A percentile compares a stretch with the other conserved stretches of the same genome.
Evolutionary conservation across 352 stramenopile species (phyloP).

Genomic region (Halophytophthora batemanensis): DNA sequence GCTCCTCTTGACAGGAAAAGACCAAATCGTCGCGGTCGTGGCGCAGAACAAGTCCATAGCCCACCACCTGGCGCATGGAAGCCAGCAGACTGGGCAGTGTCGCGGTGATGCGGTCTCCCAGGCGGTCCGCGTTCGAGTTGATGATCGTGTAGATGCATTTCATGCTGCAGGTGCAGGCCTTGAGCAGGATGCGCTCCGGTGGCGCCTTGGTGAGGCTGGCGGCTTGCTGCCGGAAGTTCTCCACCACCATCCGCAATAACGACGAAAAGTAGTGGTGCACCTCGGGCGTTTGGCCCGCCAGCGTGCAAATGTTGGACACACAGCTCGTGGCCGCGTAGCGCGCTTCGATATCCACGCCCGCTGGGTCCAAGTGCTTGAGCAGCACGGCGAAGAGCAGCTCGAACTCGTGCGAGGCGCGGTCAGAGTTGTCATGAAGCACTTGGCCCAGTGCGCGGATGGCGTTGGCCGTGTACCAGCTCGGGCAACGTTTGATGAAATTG

Average conservation of each 20-base stretch:
- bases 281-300: conserved; percentile 64
- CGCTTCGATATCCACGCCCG: conserved; percentile 79
- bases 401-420: conserved; percentile 56
- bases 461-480: conserved; percentile 69
- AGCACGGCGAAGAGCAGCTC: conserved; percentile 69
- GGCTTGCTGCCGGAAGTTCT: conserved; percentile 83
- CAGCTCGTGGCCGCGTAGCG: conserved; percentile 85
- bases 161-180: conserved; percentile 83
- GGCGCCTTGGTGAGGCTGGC: conserved; percentile 57
- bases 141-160: conserved; percentile 87
- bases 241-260: conserved; percentile 78
- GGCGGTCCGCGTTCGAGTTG: conserved; percentile 56
- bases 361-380: conserved; percentile 69
- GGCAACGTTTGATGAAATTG: conserved; percentile 69
- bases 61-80: conserved; percentile 80
- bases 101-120: conserved; percentile 56
- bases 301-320: conserved; percentile 74
- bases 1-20: conserved; percentile 52
- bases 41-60: conserved; percentile 56
- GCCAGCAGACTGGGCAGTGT: conserved; percentile 59
- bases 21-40: conserved; percentile 51
- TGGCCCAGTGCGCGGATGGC: conserved; percentile 70
- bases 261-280: conserved; percentile 66
- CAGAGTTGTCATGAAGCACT: conserved; percentile 77
- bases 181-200: conserved; percentile 77